Base-by-base conservation (phyloP, 305 asterid species). In the Nicotiana rustica region DNA sequence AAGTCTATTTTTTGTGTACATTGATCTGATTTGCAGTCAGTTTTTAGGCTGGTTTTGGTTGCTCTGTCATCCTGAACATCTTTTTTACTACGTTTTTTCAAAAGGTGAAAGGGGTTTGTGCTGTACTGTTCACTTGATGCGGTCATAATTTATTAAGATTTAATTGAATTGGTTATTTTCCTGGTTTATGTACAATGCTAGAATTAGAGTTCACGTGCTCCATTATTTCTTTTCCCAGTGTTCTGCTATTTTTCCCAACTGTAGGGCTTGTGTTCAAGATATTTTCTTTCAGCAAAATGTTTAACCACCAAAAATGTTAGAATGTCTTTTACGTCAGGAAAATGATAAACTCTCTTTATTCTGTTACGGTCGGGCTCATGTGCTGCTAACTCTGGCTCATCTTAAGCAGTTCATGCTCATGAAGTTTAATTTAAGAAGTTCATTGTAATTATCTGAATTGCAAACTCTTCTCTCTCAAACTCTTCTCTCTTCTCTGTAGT, bases 401-500 rank as follows among this genome's bases (percentile, higher is more conserved):
- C 25, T 52, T 75, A 75, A 52, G 44, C 65, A 49, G 79, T 60
- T 75, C 29, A 75, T 18, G 52, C 65, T 75, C 79, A 29, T 52
- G 47, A 38, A n/a, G 47, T 75, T 52, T 35, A 52, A 75, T 41
- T 75, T 75, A 49, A 25, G 65, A 52, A 29, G 15, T 19, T 52
- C 65, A 25, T 14, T 75, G 44, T 25, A 15, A 75, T 67, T 67
- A 59, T 81, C n/a, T 67, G 76, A 61, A 61, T 82, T 66, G 47
- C 57, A 21, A 15, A 38, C 0, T 83, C 21, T 66, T 78, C 76
- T n/a, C 56, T 59, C 83, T 83, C 56, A 21, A 15, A 38, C 0
- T 83, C 21, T 66, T 79, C 76, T 21, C 56, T 60, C 83, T 83
- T 56, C 80, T 68, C 65, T 44, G 61, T 89, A 94, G 99, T 87